Base-by-base conservation (phyloP, 495 filamentous ascomycete species). In the Talaromyces stipitatus region DNA sequence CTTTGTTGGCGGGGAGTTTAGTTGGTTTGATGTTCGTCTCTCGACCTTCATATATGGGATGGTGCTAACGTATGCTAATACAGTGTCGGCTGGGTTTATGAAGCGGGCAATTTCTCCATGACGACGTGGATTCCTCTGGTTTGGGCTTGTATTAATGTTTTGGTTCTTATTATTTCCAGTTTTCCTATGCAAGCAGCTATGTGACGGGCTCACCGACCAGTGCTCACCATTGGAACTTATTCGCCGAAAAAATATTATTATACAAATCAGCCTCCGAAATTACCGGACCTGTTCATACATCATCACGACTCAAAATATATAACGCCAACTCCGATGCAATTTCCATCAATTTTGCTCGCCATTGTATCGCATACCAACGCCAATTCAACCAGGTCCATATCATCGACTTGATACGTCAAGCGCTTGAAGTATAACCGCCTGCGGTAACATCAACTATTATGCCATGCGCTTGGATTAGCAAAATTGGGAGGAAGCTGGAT, bases 61-160 rank as follows among this genome's bases (percentile, higher is more conserved):
- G 2, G 1, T 20, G 41, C 16, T 46, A 9, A 22, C 4, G 2
- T 26, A 48, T 4, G 24, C 24, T 24, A 18, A 3, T 51, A 14
- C 62, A 97, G 92, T 51, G 81, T 98, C 10, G 91, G 90, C 23
- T 88, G 87, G 5, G 84, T 94, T 45, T 98, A 97, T 64, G 83
- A 88, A 60, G 82, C 90, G 14, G 94, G 91, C 28, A 89, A 85
- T 69, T 96, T 95, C 65, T 73, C 83, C 60, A 96, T 97, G 92
- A 95, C 91, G 53, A 97, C 94, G 2, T 98, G 95, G 94, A 87
- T 96, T 38, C 94, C 94, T 12, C 90, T 96, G 64, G 79, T 95
- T 51, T 98, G 94, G 94, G 87, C 85, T n/a, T 77, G 88, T 61
- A 86, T 96, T 66, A 96, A 92, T 64, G 83, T 95, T 2, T 68